Base-by-base conservation (phyloP, 2,329 filamentous ascomycete species). In the Neonectria sp. region DNA sequence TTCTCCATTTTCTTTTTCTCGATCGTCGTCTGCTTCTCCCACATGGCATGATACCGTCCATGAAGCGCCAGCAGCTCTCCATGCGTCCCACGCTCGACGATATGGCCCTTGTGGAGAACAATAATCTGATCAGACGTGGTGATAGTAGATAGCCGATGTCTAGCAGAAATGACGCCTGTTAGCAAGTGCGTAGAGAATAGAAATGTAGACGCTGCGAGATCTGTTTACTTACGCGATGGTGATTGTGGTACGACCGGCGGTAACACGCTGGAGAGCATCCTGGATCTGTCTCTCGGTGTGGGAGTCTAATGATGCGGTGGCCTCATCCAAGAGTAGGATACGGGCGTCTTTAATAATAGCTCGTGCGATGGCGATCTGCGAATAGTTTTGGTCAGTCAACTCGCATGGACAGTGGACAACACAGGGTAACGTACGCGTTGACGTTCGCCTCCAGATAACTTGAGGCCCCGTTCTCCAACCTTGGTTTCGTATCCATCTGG, bases 311-410 rank as follows among this genome's bases (percentile, higher is more conserved):
- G 91, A 91, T 1, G 90, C 91, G 4, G 92, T 93, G 0, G 92
- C 89, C 77, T 94, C 92, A 71, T 94, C 92, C 0, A 94, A 83
- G 65, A 94, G 86, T 29, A 94, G 85, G 60, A 94, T 89, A 58
- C 90, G 90, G 0, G 92, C 89, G 55, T 90, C 89, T 76, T 93
- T 92, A 52, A 94, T 83, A 15, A 94, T 84, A 1, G 91, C 90
- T 15, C 91, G 87, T 0, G 88, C 88, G 63, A 90, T 90, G 3
- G 88, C 88, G 53, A 88, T 77, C 80, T 82, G 31, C 3, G 3
- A 46, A n/a, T n/a, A n/a, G n/a, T n/a, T 25, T 56, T 15, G 51
- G 45, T 69, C n/a, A 69, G 65, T 17, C 5, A 56, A 40, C 5
- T 51, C 21, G n/a, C 37, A 43, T 66, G 21, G 7, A 1, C 15